Percentiles rank a stretch among this genome's conserved stretches.
Evolutionary conservation across 768 basidiomycete genomes (phyloP).

Genomic region (Austroboletus eburneus): DNA sequence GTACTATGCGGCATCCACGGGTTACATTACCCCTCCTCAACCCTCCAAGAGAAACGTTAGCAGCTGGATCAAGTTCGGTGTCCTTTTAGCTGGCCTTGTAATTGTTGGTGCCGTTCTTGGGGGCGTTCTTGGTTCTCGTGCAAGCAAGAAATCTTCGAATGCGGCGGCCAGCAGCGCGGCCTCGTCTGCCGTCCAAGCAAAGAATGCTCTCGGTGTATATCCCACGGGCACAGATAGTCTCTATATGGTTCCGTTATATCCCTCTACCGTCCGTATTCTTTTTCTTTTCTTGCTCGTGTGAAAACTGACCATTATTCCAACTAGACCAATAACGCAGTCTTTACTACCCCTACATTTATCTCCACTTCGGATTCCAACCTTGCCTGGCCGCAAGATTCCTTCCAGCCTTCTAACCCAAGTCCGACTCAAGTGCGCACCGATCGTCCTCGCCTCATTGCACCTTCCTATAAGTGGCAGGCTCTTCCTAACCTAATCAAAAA

Average conservation of each 20-base stretch:
- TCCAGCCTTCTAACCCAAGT: constrained; percentile 57
- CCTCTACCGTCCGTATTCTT: constrained; percentile 68
- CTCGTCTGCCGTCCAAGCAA: constrained; percentile 54
- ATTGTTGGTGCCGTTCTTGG: constrained; percentile 69
- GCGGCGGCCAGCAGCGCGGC: constrained; percentile 31
- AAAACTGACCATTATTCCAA: background rate
- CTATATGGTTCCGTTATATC: constrained; percentile 82
- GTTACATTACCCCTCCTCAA: constrained; percentile 53
- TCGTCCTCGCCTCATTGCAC: constrained; percentile 90
- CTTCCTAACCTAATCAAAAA: constrained; percentile 70
- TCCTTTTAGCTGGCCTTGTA: constrained; percentile 61
- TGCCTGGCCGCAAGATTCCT: constrained; percentile 80
- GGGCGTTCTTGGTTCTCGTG: constrained; percentile 71
- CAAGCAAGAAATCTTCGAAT: constrained; percentile 32
- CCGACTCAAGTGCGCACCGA: constrained; percentile 64
- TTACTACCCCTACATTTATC: constrained; percentile 67
- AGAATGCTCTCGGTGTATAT: constrained; percentile 60
- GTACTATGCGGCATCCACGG: constrained; percentile 66
- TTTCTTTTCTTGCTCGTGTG: background rate
- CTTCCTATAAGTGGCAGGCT: constrained; percentile 85
- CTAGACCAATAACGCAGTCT: constrained; percentile 74
- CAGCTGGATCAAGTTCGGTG: constrained; percentile 73
- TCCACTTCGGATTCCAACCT: constrained; percentile 46
- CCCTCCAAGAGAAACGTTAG: constrained; percentile 50
- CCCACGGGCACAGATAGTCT: constrained; percentile 76